A percentile compares a stretch with the other conserved stretches of the same genome.
Conservation (phyloP, 345 rosid species). For the Salix dunnii region DNA sequence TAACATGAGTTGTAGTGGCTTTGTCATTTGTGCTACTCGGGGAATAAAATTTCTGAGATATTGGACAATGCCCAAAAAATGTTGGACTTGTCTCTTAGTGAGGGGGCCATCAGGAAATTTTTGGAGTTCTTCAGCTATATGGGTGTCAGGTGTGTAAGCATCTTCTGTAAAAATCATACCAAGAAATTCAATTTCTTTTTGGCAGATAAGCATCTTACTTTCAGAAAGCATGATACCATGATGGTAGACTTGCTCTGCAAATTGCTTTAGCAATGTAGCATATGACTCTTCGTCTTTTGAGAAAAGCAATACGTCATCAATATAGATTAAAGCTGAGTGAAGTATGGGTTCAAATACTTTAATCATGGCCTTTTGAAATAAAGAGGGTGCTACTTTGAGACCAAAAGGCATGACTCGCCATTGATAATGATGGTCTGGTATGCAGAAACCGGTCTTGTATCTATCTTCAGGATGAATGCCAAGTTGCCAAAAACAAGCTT, state of each 20-base stretch:
- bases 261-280: background rate
- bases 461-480: too few species aligned
- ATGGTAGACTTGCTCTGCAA: background rate
- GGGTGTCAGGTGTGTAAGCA: too few species aligned
- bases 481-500: too few species aligned
- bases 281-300: background rate
- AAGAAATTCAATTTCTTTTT: background rate
- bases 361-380: conserved; percentile 1
- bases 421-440: too few species aligned
- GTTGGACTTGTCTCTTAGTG: background rate
- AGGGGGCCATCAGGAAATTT: background rate
- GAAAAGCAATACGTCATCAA: background rate
- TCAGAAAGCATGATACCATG: background rate
- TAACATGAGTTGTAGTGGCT: too few species aligned
- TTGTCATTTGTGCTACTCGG: too few species aligned
- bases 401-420: background rate
- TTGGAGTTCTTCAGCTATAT: too few species aligned
- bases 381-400: background rate
- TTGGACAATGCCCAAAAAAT: background rate
- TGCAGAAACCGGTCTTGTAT: too few species aligned
- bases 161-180: background rate
- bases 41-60: background rate
- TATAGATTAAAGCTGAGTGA: background rate
- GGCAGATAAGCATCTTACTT: background rate
- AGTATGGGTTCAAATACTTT: background rate